Evolutionary conservation across 2,329 filamentous ascomycete genomes (phyloP).

Genomic region (Mariannaea elegans): DNA sequence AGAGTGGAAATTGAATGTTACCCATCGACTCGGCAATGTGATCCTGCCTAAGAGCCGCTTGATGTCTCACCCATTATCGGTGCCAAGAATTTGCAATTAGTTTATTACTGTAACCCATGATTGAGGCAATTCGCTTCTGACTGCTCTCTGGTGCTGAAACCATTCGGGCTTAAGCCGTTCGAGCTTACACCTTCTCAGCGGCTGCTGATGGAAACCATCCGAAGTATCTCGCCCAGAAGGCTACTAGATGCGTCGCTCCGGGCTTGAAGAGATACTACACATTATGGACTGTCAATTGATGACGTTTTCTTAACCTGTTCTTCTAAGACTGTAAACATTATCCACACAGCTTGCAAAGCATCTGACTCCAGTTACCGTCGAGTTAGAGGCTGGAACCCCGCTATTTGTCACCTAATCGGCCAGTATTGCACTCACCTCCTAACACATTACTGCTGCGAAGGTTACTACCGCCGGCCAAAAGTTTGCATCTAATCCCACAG

Average conservation of each 20-base stretch:
- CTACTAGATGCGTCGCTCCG: constrained; percentile 48
- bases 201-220: constrained; percentile 51
- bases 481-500: neutral
- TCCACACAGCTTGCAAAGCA: constrained; percentile 51
- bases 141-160: constrained; percentile 53
- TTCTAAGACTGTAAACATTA: constrained; percentile 46
- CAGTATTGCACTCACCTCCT: constrained; percentile 53
- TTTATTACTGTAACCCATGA: constrained; percentile 49
- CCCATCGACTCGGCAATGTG: constrained; percentile 30
- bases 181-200: constrained; percentile 46
- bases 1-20: no score
- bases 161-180: constrained; percentile 51
- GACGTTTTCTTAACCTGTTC: constrained; percentile 58
- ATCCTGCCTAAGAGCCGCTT: constrained; percentile 53
- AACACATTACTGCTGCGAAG: constrained; percentile 53
- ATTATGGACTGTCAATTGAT: constrained; percentile 50
- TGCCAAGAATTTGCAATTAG: constrained; percentile 57
- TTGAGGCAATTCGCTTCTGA: constrained; percentile 56
- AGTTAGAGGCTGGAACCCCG: constrained; percentile 56
- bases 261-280: constrained; percentile 46
- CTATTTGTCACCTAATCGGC: constrained; percentile 52
- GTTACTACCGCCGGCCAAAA: constrained; percentile 51
- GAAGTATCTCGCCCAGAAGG: constrained; percentile 52
- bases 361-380: constrained; percentile 54
- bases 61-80: constrained; percentile 55